These are phyloP conservation scores for Cyclospora cayetanensis DNA, from an alignment of 169 alveolate species.

Conservation along the genomic window DNA sequence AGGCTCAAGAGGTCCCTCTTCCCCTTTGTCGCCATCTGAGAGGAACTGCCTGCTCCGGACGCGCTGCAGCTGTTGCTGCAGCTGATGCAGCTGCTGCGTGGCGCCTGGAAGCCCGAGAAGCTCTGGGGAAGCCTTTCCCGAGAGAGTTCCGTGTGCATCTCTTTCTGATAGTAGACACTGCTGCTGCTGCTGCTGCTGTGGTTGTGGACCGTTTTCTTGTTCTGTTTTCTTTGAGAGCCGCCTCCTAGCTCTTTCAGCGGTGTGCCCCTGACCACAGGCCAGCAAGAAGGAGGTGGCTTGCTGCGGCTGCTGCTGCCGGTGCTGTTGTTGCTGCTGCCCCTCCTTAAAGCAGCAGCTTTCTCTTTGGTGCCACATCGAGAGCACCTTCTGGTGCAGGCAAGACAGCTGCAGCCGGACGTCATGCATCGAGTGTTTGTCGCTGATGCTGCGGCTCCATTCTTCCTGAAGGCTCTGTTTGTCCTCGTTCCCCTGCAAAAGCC, in stretches of 20 bases:
- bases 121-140: neutral
- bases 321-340: neutral
- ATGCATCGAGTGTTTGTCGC: neutral
- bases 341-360: too few species aligned
- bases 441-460: neutral
- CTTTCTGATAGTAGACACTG: neutral
- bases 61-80: conserved; percentile 24
- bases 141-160: neutral
- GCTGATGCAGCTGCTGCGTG: conserved; percentile 17
- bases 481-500: neutral
- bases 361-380: neutral
- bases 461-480: neutral
- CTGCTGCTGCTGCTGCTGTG: conserved; percentile 42
- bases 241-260: conserved; percentile 12
- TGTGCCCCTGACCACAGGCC: conserved; percentile 4
- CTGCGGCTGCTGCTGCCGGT: conserved; percentile 10
- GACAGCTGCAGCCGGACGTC: conserved; percentile 34
- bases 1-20: neutral
- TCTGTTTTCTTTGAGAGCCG: neutral
- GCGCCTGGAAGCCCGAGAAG: neutral
- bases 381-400: conserved; percentile 2
- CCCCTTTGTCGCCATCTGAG: neutral
- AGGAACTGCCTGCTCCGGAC: neutral
- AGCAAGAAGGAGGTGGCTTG: neutral
- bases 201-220: neutral